Conservation (phyloP, 257 asterid genomes). For the Scutellaria baicalensis region DNA sequence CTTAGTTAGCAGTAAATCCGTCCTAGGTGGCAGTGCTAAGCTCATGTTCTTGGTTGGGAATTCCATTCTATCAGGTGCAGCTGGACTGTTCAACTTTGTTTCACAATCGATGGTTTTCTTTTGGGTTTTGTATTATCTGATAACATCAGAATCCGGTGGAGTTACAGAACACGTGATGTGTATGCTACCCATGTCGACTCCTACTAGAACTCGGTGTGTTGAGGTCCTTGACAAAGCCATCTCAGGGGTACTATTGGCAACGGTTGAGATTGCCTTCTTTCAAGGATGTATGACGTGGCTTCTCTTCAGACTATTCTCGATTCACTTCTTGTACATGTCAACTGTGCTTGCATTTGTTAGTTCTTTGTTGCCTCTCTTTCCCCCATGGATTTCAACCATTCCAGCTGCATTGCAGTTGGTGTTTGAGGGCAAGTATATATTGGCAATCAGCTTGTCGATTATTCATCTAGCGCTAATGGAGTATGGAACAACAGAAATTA, state of each 20-base stretch:
- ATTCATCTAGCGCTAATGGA: slow-evolving; percentile 81
- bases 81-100: slow-evolving; percentile 63
- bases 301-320: slow-evolving; percentile 60
- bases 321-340: slow-evolving; percentile 87
- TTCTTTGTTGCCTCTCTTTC: slow-evolving; percentile 75
- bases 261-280: slow-evolving; percentile 79
- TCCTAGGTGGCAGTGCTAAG: slow-evolving; percentile 76
- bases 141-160: slow-evolving; percentile 93
- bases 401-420: slow-evolving; percentile 78
- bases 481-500: slow-evolving; percentile 70
- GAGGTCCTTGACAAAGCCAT: slow-evolving; percentile 82
- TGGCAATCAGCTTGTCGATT: slow-evolving; percentile 47
- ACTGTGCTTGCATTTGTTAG: slow-evolving; percentile 75
- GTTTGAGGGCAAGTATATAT: slow-evolving; percentile 66
- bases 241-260: slow-evolving; percentile 81
- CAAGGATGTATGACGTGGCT: slow-evolving; percentile 99
- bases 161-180: slow-evolving; percentile 89
- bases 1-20: slow-evolving; percentile 55
- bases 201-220: slow-evolving; percentile 68
- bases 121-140: slow-evolving; percentile 82
- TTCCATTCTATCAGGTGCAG: slow-evolving; percentile 92
- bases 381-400: slow-evolving; percentile 67
- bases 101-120: slow-evolving; percentile 86
- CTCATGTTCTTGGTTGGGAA: slow-evolving; percentile 48
- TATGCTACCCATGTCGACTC: slow-evolving; percentile 76